Evolutionary conservation across 176 grass and related monocot species (phyloP), one percentile per base, ranked within the genome.

Genomic region (Eremochloa ophiuroides): DNA sequence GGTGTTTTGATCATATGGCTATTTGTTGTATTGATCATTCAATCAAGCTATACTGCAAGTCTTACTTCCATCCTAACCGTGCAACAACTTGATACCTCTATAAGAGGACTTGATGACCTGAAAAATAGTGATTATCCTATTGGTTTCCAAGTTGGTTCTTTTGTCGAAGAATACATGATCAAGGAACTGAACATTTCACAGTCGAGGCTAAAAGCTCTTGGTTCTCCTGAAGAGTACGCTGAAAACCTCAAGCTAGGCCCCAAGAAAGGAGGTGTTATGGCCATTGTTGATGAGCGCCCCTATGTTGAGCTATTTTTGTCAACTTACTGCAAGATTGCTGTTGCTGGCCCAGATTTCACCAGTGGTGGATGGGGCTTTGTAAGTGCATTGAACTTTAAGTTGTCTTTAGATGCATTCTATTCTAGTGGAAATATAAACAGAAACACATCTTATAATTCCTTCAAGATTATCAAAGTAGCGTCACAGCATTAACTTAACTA

Each of bases 51-150:
- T 66, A 98, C 95, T 11, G 95, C 95, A 6, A 98, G 95, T 86
- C 88, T 98, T 78, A 95, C 95, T 66, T 98, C 95, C 23, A 95
- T 98, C 69, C 93, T 98, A 31, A 98, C 95, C 0, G 96, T 98
- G 71, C 93, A 98, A 85, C 90, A 91, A 64, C 93, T 98, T 34
- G 81, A 90, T 35, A 95, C 88, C 78, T 72, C 84, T 63, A 90
- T 98, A 80, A 94, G 74, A 82, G 96, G 96, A 85, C 76, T 95
- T 2, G 86, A 93, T 69, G 89, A 91, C 73, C 88, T 98, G 56
- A 86, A 77, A 82, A 73, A 81, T 68, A 87, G 86, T 6, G 62
- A 88, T 79, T 85, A 89, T 27, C 84, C 88, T 83, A 88, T 98
- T 84, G 95, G 95, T 53, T 98, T 84, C 69, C 95, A 91, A 84